Evolutionary conservation across 441 rosid species (phyloP), one percentile per base, ranked within the genome.

Genomic region (Aquilaria agallochum): DNA sequence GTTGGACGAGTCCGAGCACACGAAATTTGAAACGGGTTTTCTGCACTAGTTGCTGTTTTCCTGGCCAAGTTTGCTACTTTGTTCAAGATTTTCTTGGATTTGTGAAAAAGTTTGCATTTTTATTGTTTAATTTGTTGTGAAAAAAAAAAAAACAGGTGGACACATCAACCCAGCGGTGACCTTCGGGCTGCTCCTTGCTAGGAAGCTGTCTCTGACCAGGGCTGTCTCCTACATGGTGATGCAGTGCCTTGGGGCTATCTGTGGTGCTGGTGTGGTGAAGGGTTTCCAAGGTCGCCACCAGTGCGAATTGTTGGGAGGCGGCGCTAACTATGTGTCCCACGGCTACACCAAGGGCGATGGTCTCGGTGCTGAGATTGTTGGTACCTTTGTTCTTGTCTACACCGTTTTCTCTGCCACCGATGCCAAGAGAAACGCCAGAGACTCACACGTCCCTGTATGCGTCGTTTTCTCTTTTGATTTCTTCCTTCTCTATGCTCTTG

Each of bases 191-290:
- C 70, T 85, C 14, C 72, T 85, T 53, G 90, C 86, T 36, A 75
- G 83, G 69, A 85, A 85, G 74, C 82, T 85, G 4, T 85, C 90
- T 30, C 78, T 85, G 46, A 82, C 83, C 2, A 77, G 90, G 74
- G 90, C 90, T 13, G 57, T 85, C 11, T 80, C 73, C 77, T 85
- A 85, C 79, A 80, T 85, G 14, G 27, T 82, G 31, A 82, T 85
- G 90, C 90, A 85, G 73, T 80, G 90, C 70, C 88, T 85, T n/a
- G 90, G 90, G 10, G 90, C 90, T 54, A 75, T 82, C 27, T 85
- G 90, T 55, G 90, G 90, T 15, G 90, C 90, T 50, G 90, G 90
- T 53, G 86, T 85, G 31, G 90, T 82, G 30, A 85, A 80, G 69
- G 90, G 88, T 5, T 78, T 85, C 68, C 62, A 77, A 70, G 72